Evolutionary conservation across 192 early-diverging fungal species (phyloP).

Genomic region (Dispira parvispora): DNA sequence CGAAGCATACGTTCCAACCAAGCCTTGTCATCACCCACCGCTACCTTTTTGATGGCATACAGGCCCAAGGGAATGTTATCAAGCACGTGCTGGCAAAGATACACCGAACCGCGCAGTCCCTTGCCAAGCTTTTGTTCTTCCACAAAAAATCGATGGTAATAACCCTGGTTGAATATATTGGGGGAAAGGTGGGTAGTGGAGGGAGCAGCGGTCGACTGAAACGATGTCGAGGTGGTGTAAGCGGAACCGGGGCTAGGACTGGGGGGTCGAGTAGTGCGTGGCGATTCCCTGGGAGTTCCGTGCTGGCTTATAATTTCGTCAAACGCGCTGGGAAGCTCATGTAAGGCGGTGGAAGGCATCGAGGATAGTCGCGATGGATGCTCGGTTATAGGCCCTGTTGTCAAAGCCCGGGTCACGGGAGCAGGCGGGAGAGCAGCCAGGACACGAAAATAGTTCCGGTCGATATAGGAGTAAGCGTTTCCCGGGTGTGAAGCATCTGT

Average conservation of each 20-base stretch:
- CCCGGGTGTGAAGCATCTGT: no score
- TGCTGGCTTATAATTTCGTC: no score
- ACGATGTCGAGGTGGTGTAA: not conserved
- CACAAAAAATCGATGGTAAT: conserved; percentile 85
- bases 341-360: not conserved
- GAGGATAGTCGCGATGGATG: not conserved
- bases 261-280: no score
- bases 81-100: conserved; percentile 66
- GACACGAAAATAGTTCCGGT: conserved; percentile 10
- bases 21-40: conserved; percentile 73
- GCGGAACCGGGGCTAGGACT: not conserved
- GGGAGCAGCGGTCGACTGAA: not conserved
- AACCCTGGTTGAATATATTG: conserved; percentile 82
- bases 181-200: conserved; percentile 30
- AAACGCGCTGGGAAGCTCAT: no score
- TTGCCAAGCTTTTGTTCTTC: conserved; percentile 76
- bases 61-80: conserved; percentile 57
- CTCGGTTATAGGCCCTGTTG: not conserved
- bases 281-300: no score
- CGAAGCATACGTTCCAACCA: conserved; percentile 88
- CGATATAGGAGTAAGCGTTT: not conserved
- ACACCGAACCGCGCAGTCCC: conserved; percentile 81
- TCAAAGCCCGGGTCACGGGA: not conserved
- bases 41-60: conserved; percentile 90
- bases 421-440: conserved; percentile 9